Evolutionary conservation across 306 rosid genomes (phyloP).

Genomic region (Prunus mongolica): DNA sequence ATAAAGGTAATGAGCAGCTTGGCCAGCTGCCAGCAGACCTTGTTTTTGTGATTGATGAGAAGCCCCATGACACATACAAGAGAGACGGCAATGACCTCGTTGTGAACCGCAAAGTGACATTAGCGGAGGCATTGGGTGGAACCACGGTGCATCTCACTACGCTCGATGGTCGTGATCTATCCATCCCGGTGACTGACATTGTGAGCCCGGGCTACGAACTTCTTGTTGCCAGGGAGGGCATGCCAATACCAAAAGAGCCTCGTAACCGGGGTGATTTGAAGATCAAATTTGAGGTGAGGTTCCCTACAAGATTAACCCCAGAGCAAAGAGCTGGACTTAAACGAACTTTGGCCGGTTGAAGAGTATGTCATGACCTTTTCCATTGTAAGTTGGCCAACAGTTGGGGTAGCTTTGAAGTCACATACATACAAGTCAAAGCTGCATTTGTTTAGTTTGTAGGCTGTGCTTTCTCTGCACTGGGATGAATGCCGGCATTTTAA

Average conservation of each 20-base stretch:
- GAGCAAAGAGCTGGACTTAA: conserved; percentile 77
- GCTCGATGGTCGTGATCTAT: conserved; percentile 50
- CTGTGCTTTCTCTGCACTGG: too few species aligned
- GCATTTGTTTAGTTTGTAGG: too few species aligned
- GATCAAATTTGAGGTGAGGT: conserved; percentile 77
- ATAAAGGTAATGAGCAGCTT: conserved; percentile 79
- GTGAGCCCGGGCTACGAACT: conserved; percentile 85
- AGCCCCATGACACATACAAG: conserved; percentile 63
- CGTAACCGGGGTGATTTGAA: conserved; percentile 73
- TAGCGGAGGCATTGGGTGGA: conserved; percentile 89
- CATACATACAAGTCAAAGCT: neutral
- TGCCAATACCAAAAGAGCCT: conserved; percentile 78
- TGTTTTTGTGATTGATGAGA: conserved; percentile 87
- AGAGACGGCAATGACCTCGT: conserved; percentile 84
- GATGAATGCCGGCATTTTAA: too few species aligned
- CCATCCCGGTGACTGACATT: conserved; percentile 58
- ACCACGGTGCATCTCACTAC: conserved; percentile 52
- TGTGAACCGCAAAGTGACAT: conserved; percentile 54
- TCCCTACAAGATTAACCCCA: conserved; percentile 62
- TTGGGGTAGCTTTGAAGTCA: conserved; percentile 12
- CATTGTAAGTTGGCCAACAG: neutral
- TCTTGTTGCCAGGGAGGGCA: conserved; percentile 65
- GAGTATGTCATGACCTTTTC: neutral
- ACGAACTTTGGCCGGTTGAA: conserved; percentile 50
- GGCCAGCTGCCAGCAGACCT: conserved; percentile 83